Evolutionary conservation across 164 flowering plant species (phyloP).

Genomic region (Vitis cinerea): DNA sequence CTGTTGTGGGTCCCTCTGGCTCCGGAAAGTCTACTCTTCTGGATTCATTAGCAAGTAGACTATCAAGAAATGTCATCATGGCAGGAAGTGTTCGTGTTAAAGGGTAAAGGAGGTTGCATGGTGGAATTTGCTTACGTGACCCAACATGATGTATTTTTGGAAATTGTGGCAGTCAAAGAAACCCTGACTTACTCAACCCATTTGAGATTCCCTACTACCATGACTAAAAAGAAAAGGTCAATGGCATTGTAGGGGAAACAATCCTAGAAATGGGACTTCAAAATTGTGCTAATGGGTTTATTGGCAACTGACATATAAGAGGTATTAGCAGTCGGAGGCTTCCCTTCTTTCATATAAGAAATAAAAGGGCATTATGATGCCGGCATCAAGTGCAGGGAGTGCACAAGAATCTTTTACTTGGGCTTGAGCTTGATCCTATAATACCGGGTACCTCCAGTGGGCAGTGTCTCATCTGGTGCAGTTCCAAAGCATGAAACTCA

Average conservation of each 20-base stretch:
- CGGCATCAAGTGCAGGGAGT: constrained; percentile 14
- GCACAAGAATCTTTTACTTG: constrained; percentile 45
- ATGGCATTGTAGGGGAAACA: constrained; percentile 16
- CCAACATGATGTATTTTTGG: constrained; percentile 28
- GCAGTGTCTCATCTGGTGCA: constrained; percentile 17
- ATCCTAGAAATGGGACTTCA: neutral
- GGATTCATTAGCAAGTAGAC: constrained; percentile 63
- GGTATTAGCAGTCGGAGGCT: constrained; percentile 54
- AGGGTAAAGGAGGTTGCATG: constrained; percentile 54
- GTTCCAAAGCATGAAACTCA: constrained; percentile 30
- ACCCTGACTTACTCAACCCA: constrained; percentile 23
- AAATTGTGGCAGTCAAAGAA: constrained; percentile 23
- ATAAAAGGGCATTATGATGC: constrained; percentile 36
- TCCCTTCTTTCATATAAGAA: constrained; percentile 85
- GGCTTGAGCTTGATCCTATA: constrained; percentile 37
- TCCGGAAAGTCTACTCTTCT: constrained; percentile 66
- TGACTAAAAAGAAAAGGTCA: constrained; percentile 13
- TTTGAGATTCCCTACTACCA: constrained; percentile 16
- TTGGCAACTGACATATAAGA: constrained; percentile 22
- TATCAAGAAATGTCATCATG: constrained; percentile 56
- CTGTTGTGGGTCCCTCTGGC: constrained; percentile 65
- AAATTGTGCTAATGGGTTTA: constrained; percentile 13
- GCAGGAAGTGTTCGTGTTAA: constrained; percentile 64
- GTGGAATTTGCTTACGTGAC: constrained; percentile 47
- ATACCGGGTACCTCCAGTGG: constrained; percentile 11